Conservation (phyloP, 495 filamentous ascomycete genomes). For the Penicillium taxi region DNA sequence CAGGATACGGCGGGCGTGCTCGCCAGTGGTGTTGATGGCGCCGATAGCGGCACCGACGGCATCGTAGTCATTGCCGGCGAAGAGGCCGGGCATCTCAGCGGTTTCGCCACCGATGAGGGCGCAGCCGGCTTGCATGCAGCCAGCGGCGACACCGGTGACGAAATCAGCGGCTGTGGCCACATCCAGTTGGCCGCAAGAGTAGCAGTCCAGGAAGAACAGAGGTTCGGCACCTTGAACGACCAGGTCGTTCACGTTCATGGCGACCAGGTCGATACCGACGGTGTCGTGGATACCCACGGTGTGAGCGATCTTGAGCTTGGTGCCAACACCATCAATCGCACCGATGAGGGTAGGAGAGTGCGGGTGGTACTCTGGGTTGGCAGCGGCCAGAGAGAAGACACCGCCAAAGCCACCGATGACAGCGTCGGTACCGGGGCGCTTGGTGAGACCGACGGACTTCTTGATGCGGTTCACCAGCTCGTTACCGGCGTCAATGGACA, state of each 20-base stretch:
- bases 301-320: slow-evolving; percentile 92
- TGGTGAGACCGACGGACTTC: slow-evolving; percentile 67
- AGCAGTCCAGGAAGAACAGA: slow-evolving; percentile 93
- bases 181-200: slow-evolving; percentile 79
- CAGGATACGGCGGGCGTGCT: slow-evolving; percentile 53
- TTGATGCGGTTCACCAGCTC: slow-evolving; percentile 86
- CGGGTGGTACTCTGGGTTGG: slow-evolving; percentile 56
- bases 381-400: slow-evolving; percentile 69
- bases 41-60: slow-evolving; percentile 83
- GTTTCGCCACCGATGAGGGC: slow-evolving; percentile 95
- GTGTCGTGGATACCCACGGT: slow-evolving; percentile 81
- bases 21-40: slow-evolving; percentile 53
- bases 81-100: slow-evolving; percentile 95
- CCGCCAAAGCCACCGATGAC: slow-evolving; percentile 95
- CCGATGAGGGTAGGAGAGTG: slow-evolving; percentile 71
- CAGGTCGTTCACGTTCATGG: slow-evolving; percentile 98
- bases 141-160: slow-evolving; percentile 76
- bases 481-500: slow-evolving; percentile 89
- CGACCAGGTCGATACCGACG: slow-evolving; percentile 91
- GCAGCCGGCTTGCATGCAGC: slow-evolving; percentile 73
- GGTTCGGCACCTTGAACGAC: slow-evolving; percentile 92
- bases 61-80: slow-evolving; percentile 76
- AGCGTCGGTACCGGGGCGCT: slow-evolving; percentile 75
- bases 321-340: slow-evolving; percentile 93
- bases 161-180: slow-evolving; percentile 69